These are phyloP conservation scores for Cutaneotrichosporon cutaneum DNA, from an alignment of 1,284 basidiomycete genomes.

Conservation along the genomic window DNA sequence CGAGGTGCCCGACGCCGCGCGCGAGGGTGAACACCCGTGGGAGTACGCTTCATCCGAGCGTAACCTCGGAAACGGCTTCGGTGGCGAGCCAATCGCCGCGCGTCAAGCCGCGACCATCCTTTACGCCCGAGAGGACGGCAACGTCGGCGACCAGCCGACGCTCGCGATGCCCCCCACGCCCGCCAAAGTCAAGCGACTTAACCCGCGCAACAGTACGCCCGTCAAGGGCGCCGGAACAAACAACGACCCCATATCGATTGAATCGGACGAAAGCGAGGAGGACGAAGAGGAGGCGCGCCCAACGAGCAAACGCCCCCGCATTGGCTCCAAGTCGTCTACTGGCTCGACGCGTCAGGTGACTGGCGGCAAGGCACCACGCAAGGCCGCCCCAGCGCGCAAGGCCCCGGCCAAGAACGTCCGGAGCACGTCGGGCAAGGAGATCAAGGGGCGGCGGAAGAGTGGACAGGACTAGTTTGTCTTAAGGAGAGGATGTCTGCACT, in stretches of 20 bases:
- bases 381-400: slow-evolving; percentile 14
- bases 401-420: slow-evolving; percentile 10
- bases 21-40: slow-evolving; percentile 22
- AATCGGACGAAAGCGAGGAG: slow-evolving; percentile 31
- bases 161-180: slow-evolving; percentile 19
- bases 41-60: slow-evolving; percentile 39
- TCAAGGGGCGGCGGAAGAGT: slow-evolving; percentile 15
- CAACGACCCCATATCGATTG: slow-evolving; percentile 41
- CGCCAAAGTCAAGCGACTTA: slow-evolving; percentile 11
- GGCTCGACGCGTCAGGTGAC: slow-evolving; percentile 25
- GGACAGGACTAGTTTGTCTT: slow-evolving; percentile 3
- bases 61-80: slow-evolving; percentile 43
- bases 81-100: slow-evolving; percentile 37
- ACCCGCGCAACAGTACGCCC: slow-evolving; percentile 12
- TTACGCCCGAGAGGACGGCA: slow-evolving; percentile 24
- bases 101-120: slow-evolving; percentile 34
- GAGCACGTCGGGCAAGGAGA: slow-evolving; percentile 11
- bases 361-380: slow-evolving; percentile 28
- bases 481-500: neutral
- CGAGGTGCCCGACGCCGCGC: slow-evolving; percentile 25
- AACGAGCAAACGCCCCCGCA: slow-evolving; percentile 25
- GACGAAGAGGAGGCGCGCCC: slow-evolving; percentile 22
- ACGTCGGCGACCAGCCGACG: slow-evolving; percentile 12
- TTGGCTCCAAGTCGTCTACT: slow-evolving; percentile 21
- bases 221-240: slow-evolving; percentile 29